Conservation (phyloP, 345 rosid species). For the Syzygium oleosum region DNA sequence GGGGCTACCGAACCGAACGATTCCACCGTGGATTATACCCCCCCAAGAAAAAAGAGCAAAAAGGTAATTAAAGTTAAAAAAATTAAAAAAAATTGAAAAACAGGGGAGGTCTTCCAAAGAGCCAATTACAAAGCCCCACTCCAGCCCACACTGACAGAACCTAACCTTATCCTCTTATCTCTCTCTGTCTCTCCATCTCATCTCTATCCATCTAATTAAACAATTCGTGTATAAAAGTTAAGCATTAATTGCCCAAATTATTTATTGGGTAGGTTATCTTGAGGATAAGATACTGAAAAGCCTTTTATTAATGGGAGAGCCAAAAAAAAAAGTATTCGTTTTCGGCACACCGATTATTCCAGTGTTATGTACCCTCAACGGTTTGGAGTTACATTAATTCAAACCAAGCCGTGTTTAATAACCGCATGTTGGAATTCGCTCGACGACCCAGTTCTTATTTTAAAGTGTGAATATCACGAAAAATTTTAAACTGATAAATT, state of each 20-base stretch:
- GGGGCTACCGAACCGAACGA: neutral
- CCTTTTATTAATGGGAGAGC: neutral
- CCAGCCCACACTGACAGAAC: neutral
- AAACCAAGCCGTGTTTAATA: neutral
- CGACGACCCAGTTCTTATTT: neutral
- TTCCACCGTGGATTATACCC: neutral
- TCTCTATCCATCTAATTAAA: neutral
- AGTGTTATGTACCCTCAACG: neutral
- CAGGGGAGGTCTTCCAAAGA: neutral
- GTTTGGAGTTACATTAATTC: neutral
- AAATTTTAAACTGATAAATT: fast-evolving
- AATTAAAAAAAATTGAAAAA: no score
- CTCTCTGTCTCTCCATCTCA: neutral
- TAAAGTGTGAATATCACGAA: no score
- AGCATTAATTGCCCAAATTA: no score
- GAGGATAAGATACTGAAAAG: neutral
- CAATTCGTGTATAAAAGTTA: neutral
- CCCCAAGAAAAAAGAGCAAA: neutral
- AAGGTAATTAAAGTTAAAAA: no score
- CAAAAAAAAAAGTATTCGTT: no score
- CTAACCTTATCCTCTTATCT: neutral
- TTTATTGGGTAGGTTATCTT: no score
- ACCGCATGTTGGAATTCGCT: neutral
- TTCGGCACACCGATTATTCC: neutral
- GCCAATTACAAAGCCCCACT: neutral